Evolutionary conservation across 2,329 filamentous ascomycete species (phyloP), one percentile per base, ranked within the genome.

Genomic region (Akanthomyces uredinophilus): DNA sequence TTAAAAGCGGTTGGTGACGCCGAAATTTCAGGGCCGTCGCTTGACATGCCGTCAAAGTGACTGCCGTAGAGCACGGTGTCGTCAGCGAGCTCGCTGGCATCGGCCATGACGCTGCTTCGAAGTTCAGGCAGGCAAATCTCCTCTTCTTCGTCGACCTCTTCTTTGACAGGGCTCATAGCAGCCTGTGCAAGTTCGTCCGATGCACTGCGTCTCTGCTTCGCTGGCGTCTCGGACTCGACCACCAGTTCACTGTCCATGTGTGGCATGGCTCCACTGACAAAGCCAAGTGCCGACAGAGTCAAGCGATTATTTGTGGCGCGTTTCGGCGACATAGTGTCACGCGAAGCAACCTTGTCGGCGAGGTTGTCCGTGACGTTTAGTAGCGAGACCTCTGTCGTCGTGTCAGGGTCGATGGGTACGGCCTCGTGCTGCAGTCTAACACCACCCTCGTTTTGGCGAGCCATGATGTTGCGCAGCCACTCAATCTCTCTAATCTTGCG

Each of bases 401-500:
- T 51, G 41, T 58, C 29, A 14, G 39, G 18, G 35, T 62, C 60
- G 2, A 4, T 18, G 35, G 49, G 49, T 6, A 32, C 29, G 29
- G 58, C n/a, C 16, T 61, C 58, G n/a, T 61, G 20, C 16, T 32
- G 49, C 16, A 47, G 18, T 18, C 13, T 49, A 22, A 54, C 39
- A 18, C 58, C 50, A 22, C 41, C 41, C 22, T 61, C 43, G 14
- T 20, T 47, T 32, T 49, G 50, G 10, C 51, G 37, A 24, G 24
- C 49, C 53, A 55, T 46, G 22, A 63, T 57, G 52, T 49, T 61
- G 41, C 66, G 67, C 5, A 73, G 71, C 76, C 78, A 83, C 66
- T 93, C 86, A 24, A 85, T 83, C 66, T 91, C 86, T 55, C 88
- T 80, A n/a, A 93, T 82, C 68, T 84, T 87, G 64, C 83, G 83